A percentile compares a stretch with the other conserved stretches of the same genome.
phyloP scores from a whole-genome alignment of 139 green algal species.

The Tetraselmis striata region DNA sequence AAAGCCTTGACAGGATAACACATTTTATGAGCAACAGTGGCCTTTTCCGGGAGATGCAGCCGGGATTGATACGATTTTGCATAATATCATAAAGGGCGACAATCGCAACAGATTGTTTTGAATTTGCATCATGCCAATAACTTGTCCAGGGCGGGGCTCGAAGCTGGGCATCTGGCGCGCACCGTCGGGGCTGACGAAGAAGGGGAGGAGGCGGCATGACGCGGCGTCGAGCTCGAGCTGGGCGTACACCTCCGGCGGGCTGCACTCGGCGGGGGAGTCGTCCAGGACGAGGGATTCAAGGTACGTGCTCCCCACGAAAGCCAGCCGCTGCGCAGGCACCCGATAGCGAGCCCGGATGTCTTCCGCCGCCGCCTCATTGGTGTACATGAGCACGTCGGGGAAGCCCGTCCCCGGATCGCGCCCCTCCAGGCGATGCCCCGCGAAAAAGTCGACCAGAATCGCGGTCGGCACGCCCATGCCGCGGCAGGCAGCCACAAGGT shows the following conservation, averaged over 20 bases:
- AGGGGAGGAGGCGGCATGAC: background rate
- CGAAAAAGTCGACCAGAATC: background rate
- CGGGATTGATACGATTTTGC: too few relatives aligned
- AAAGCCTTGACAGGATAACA: too few relatives aligned
- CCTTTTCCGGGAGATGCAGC: too few relatives aligned
- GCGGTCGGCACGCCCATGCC: background rate
- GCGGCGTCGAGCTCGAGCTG: background rate
- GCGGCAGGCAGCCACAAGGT: background rate
- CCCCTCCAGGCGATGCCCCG: background rate
- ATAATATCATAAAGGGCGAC: too few relatives aligned
- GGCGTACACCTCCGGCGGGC: background rate
- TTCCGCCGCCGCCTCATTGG: background rate
- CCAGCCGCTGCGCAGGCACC: background rate
- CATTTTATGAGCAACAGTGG: too few relatives aligned
- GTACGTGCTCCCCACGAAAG: background rate
- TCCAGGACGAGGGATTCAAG: background rate
- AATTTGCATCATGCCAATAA: background rate
- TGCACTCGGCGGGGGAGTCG: background rate
- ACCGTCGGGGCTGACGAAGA: background rate
- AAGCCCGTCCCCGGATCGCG: background rate
- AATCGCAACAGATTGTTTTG: too few relatives aligned
- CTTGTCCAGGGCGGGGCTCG: too few relatives aligned
- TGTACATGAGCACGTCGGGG: background rate
- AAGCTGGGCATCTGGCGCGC: too few relatives aligned
- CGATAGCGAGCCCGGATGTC: background rate